phyloP scores from a whole-genome alignment of 1,139 yeast genomes.

The Yamadazyma taylorii region DNA sequence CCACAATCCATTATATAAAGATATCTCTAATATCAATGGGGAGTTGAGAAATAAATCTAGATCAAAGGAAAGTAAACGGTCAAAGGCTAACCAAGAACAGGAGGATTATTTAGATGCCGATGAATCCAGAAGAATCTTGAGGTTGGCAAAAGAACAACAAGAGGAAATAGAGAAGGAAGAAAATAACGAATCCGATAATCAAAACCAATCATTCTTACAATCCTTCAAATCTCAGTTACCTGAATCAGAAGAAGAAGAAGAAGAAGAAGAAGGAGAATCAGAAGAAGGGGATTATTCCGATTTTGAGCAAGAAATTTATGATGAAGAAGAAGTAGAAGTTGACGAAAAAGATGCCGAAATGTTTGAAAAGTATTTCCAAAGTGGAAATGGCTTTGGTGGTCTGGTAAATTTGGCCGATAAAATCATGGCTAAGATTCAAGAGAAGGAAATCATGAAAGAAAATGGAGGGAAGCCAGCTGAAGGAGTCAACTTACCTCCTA shows the following conservation, averaged over 20 bases:
- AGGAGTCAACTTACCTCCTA: slow-evolving; percentile 84
- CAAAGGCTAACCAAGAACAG: slow-evolving; percentile 33
- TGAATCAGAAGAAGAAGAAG: slow-evolving; percentile 34
- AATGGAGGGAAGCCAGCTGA: slow-evolving; percentile 33
- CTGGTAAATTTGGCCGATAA: slow-evolving; percentile 82
- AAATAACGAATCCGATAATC: slow-evolving; percentile 16
- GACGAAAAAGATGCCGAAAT: slow-evolving; percentile 71
- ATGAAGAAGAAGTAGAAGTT: slow-evolving; percentile 60
- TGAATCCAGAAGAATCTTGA: slow-evolving; percentile 80
- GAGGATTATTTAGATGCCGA: slow-evolving; percentile 78
- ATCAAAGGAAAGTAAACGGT: slow-evolving; percentile 21
- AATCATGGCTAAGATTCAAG: slow-evolving; percentile 84
- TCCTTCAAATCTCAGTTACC: slow-evolving; percentile 31
- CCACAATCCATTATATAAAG: slow-evolving; percentile 80
- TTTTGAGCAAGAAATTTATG: slow-evolving; percentile 42
- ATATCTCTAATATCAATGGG: slow-evolving; percentile 72
- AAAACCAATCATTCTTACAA: slow-evolving; percentile 21
- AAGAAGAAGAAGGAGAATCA: slow-evolving; percentile 23
- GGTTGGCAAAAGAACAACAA: slow-evolving; percentile 88
- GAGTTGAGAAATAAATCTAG: slow-evolving; percentile 56
- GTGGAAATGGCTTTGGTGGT: slow-evolving; percentile 33
- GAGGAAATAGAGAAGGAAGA: slow-evolving; percentile 79
- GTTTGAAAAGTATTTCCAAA: slow-evolving; percentile 64
- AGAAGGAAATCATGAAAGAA: slow-evolving; percentile 52
- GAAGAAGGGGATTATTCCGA: slow-evolving; percentile 50